Percentiles rank a stretch among this genome's conserved stretches.
These are phyloP conservation scores for Hyaloscypha finlandica DNA, from an alignment of 495 filamentous ascomycete genomes.

Conservation along the genomic window DNA sequence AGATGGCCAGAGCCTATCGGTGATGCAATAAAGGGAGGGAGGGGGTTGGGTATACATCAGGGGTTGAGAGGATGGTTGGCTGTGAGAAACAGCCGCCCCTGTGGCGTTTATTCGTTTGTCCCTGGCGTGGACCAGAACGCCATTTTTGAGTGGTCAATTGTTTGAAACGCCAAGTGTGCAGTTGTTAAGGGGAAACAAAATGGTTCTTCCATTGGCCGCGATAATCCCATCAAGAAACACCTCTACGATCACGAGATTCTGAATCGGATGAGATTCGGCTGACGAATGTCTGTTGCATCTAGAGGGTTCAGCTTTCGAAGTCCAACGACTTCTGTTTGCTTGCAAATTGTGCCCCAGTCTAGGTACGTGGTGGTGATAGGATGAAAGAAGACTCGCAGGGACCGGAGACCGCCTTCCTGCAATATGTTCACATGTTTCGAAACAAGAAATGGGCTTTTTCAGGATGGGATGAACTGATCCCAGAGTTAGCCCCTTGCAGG, in stretches of 20 bases:
- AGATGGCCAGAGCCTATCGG: slow-evolving; percentile 13
- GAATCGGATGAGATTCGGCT: background rate
- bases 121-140: background rate
- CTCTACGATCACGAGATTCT: slow-evolving; percentile 12
- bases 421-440: background rate
- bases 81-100: background rate
- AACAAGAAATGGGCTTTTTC: background rate
- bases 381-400: background rate
- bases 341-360: background rate
- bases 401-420: background rate
- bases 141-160: slow-evolving; percentile 13
- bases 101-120: slow-evolving; percentile 16
- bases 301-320: background rate
- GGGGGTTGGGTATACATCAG: slow-evolving; percentile 3
- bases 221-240: slow-evolving; percentile 3
- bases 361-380: background rate
- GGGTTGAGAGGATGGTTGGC: slow-evolving; percentile 15
- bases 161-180: slow-evolving; percentile 18
- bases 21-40: too few relatives aligned
- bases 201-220: slow-evolving; percentile 3
- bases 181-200: slow-evolving; percentile 9
- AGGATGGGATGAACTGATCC: background rate
- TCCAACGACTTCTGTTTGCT: background rate
- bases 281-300: background rate
- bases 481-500: background rate